Percentiles rank a stretch among this genome's conserved stretches.
These are phyloP conservation scores for Aspergillus proliferans DNA, from an alignment of 2,329 filamentous ascomycete species.

Conservation along the genomic window DNA sequence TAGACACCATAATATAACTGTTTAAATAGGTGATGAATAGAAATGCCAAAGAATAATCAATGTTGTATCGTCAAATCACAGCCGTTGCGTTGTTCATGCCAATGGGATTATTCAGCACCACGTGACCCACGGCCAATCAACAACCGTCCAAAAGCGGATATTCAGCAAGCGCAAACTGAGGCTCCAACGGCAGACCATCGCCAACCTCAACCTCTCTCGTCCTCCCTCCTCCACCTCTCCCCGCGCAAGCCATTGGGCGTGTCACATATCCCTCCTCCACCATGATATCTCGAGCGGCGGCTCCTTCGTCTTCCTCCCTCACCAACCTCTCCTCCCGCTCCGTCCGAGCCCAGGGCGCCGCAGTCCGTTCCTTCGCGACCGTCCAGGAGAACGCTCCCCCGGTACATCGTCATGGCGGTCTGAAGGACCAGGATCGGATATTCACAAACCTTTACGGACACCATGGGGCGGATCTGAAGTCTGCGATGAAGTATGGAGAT, in stretches of 20 bases:
- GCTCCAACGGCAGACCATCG: conserved; percentile 16
- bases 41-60: not conserved
- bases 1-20: not conserved
- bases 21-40: not conserved
- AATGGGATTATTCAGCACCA: conserved; percentile 18
- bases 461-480: conserved; percentile 84
- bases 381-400: conserved; percentile 61
- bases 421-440: conserved; percentile 95
- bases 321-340: conserved; percentile 36
- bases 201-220: conserved; percentile 11
- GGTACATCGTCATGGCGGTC: conserved; percentile 69
- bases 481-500: conserved; percentile 94
- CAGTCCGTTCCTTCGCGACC: conserved; percentile 66
- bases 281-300: conserved; percentile 43
- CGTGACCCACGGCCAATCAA: conserved; percentile 33
- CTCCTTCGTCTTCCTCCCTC: conserved; percentile 37
- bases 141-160: conserved; percentile 30
- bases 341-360: conserved; percentile 34
- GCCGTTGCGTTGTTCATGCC: too few relatives aligned
- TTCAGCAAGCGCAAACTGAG: conserved; percentile 35
- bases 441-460: conserved; percentile 98
- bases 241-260: conserved; percentile 26
- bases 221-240: conserved; percentile 16
- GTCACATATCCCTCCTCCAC: conserved; percentile 21
- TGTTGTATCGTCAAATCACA: too few relatives aligned